Base-by-base conservation (phyloP, 352 stramenopile genomes). In the Phytopythium kandeliae region DNA sequence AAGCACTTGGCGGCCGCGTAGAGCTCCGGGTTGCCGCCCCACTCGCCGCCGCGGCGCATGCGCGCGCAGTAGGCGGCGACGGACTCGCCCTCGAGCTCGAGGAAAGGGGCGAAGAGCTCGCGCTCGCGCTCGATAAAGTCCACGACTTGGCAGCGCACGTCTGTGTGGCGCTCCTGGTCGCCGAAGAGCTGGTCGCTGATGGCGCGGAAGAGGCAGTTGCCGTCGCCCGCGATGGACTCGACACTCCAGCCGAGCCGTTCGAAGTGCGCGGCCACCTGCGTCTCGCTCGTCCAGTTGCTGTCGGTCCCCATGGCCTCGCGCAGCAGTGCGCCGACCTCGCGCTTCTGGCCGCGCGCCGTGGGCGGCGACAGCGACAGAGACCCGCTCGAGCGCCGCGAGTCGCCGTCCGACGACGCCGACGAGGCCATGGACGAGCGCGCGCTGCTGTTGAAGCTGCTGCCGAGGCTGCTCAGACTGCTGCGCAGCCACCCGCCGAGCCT, bases 1-100 rank as follows among this genome's bases (percentile, higher is more conserved):
- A 85, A 86, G 30, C 78, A 63, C 42, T 57, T 70, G 25, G 77
- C 71, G 1, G 71, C 72, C 9, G 71, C 74, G 56, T 72, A 88
- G 30, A 88, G 54, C 57, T 88, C 77, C 15, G 67, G 58, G 52
- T 86, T 78, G 45, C 77, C 77, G 13, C 77, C 76, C 77, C 71
- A 85, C 43, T 76, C 61, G 19, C 71, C 77, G 37, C 79, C 63
- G 9, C 68, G 43, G 9, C 52, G 53, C 71, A 88, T 75, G 31
- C 74, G 71, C 37, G 5, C 50, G 55, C 67, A 82, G 44, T 86
- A 88, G 19, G 59, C 53, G 28, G 17, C 40, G 28, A 74, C 49
- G 1, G 46, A 54, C 50, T 74, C 66, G 8, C 52, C 40, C 33
- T 53, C 47, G 31, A 53, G 47, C 16, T 68, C 58, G n/a, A 83